These are phyloP conservation scores for Phoenix roebelenii DNA, from an alignment of 176 grass and related monocot species.

Conservation along the genomic window DNA sequence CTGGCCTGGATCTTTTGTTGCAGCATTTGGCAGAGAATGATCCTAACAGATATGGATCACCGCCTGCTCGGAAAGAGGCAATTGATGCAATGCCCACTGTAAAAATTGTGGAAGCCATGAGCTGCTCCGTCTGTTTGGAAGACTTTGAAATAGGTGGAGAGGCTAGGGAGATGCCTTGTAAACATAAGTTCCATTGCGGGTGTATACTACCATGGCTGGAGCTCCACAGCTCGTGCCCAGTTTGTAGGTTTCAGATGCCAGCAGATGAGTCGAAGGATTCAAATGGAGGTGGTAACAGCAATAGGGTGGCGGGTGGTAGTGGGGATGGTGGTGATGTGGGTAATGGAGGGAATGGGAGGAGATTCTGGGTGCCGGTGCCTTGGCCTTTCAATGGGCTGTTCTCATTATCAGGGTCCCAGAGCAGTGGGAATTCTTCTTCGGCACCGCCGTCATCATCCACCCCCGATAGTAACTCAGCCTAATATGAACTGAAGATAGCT, in stretches of 20 bases:
- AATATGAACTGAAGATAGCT: constrained; percentile 11
- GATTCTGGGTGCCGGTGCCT: background rate
- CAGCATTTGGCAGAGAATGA: constrained; percentile 64
- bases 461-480: background rate
- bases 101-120: constrained; percentile 26
- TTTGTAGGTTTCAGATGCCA: constrained; percentile 75
- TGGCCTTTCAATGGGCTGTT: constrained; percentile 15
- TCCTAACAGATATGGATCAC: constrained; percentile 41
- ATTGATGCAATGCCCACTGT: constrained; percentile 64
- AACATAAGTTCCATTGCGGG: constrained; percentile 58
- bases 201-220: constrained; percentile 91
- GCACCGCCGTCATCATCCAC: background rate
- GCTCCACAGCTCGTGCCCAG: constrained; percentile 76
- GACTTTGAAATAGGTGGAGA: constrained; percentile 52
- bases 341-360: constrained; percentile 11
- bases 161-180: constrained; percentile 78
- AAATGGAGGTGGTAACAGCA: constrained; percentile 15
- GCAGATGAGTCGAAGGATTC: constrained; percentile 33
- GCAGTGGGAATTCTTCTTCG: background rate
- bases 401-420: background rate
- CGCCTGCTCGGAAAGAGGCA: constrained; percentile 58
- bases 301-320: constrained; percentile 11
- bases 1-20: constrained; percentile 63
- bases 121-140: constrained; percentile 77
- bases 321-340: background rate